Evolutionary conservation across 495 filamentous ascomycete genomes (phyloP), one percentile per base, ranked within the genome.

Genomic region (Penicillium paxilli): DNA sequence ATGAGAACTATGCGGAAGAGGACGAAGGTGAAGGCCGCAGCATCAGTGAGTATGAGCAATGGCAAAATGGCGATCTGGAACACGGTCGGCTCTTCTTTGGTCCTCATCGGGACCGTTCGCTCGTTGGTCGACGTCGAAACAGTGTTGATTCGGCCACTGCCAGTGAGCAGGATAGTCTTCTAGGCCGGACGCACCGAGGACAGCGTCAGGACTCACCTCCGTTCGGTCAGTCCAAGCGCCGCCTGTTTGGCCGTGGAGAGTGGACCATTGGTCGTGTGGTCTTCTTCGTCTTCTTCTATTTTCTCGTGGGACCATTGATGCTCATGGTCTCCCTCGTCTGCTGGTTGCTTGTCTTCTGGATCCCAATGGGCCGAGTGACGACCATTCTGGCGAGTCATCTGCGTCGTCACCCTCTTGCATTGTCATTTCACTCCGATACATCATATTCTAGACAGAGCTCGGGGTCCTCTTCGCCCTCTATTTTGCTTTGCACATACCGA

Each of bases 21-120:
- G 94, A 99, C 67, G 86, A 96, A 63, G 95, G 92, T n/a, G 94
- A 99, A 72, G 94, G 95, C n/a, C 83, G 94, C 62, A 98, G 92
- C 69, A 97, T 99, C 67, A 96, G 90, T 65, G 94, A 99, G 72
- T 99, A 99, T 70, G 94, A 98, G 68, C 92, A 96, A 68, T 99
- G 94, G 94, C 94, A 99, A 67, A 96, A 87, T 60, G 94, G 94
- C 32, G 94, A 99, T 66, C 75, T 99, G 30, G 94, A 99, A 70
- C 90, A 96, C 70, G 94, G 94, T 4, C 80, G 92, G 12, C 82
- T 97, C 8, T 98, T 98, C 77, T 99, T 99, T 68, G 95, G 94
- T 5, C 94, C 94, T 14, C 83, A 83, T 55, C 85, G 84, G 50
- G 73, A 74, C 49, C 82, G 91, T 54, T 92, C 91, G 10, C 84